Percentiles rank a stretch among this genome's conserved stretches.
Evolutionary conservation across 306 rosid genomes (phyloP).

Genomic region (Lathyrus oleraceus): DNA sequence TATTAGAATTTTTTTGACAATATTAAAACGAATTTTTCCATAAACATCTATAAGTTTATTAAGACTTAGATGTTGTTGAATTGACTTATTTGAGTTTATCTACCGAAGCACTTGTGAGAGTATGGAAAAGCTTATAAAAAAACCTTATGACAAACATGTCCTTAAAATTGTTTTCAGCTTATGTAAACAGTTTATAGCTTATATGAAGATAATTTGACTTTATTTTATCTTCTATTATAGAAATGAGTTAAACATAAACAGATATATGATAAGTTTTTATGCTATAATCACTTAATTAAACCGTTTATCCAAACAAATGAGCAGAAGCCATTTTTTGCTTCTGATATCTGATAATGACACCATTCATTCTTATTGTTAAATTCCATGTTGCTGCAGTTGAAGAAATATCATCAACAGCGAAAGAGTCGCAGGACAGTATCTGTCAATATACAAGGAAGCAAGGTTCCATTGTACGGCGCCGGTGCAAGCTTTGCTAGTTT

Average conservation of each 20-base stretch:
- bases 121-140: neutral
- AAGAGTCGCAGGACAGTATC: slow-evolving; percentile 50
- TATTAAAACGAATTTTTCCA: neutral
- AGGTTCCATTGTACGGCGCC: slow-evolving; percentile 81
- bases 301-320: neutral
- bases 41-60: neutral
- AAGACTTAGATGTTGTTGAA: neutral
- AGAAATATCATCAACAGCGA: slow-evolving; percentile 74
- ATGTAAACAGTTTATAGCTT: neutral
- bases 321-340: neutral
- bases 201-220: too few species aligned
- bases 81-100: neutral
- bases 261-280: too few species aligned
- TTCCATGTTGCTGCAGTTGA: slow-evolving; percentile 49
- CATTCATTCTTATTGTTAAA: neutral
- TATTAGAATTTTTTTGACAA: neutral
- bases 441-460: slow-evolving; percentile 64
- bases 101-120: neutral
- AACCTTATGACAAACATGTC: neutral
- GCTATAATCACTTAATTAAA: neutral
- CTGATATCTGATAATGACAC: slow-evolving; percentile 6
- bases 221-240: too few species aligned
- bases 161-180: neutral
- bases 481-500: slow-evolving; percentile 60
- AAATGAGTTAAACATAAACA: too few species aligned